Percentiles rank a stretch among this genome's conserved stretches.
Conservation (phyloP, 192 early-diverging fungal genomes). For the Mortierella antarctica region DNA sequence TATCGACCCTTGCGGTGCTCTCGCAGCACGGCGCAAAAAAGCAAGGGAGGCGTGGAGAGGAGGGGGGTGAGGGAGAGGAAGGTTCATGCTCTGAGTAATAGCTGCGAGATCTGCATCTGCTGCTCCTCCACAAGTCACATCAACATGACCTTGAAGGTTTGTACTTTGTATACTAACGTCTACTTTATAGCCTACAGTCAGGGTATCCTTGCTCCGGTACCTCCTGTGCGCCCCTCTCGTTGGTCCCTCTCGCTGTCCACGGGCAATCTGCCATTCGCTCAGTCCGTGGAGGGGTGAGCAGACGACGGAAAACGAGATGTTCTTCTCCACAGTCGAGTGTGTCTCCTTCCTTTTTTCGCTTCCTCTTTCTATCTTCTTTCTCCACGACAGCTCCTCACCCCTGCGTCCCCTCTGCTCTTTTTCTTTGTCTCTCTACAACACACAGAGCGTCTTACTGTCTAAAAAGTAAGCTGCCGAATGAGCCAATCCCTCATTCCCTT, state of each 20-base stretch:
- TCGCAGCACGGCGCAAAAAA: too few relatives aligned
- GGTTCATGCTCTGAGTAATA: too few relatives aligned
- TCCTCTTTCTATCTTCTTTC: neutral
- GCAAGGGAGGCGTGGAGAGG: too few relatives aligned
- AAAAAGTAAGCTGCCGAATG: neutral
- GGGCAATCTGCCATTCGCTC: neutral
- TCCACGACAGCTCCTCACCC: neutral
- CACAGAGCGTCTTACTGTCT: neutral
- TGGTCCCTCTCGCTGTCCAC: too few relatives aligned
- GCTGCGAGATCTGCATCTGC: too few relatives aligned
- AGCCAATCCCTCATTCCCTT: neutral
- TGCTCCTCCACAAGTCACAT: too few relatives aligned
- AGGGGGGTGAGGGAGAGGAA: too few relatives aligned
- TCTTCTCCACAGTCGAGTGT: neutral
- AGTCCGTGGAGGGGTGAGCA: neutral
- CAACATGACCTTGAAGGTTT: neutral
- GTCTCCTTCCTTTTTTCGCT: neutral
- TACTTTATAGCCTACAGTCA: neutral
- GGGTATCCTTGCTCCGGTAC: constrained; percentile 1
- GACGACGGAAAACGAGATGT: neutral
- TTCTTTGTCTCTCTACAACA: constrained; percentile 5
- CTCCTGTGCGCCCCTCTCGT: neutral
- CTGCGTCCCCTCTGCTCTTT: neutral
- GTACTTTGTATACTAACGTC: neutral
- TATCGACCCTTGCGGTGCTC: too few relatives aligned